phyloP scores from a whole-genome alignment of 495 filamentous ascomycete genomes.

The Apiosordaria backusii region DNA sequence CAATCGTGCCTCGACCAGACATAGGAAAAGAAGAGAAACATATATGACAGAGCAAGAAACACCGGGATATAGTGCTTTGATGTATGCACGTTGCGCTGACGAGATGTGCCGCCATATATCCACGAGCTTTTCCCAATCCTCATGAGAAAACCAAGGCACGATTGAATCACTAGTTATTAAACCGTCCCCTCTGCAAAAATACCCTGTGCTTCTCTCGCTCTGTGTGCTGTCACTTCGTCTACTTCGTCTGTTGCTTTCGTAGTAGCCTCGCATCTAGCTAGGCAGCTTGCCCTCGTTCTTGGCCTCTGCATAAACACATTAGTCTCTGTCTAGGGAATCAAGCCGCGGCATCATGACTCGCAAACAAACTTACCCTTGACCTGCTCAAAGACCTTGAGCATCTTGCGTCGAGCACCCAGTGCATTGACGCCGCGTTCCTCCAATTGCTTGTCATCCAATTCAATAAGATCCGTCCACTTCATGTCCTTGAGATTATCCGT shows the following conservation, averaged over 20 bases:
- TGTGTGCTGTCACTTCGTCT: neutral
- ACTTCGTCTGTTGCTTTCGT: neutral
- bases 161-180: neutral
- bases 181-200: neutral
- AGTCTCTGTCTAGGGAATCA: constrained; percentile 8
- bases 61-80: neutral
- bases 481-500: constrained; percentile 97
- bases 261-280: constrained; percentile 10
- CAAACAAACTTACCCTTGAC: constrained; percentile 59
- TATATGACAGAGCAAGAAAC: neutral
- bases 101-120: neutral
- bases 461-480: constrained; percentile 90
- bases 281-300: constrained; percentile 51
- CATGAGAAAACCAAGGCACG: neutral
- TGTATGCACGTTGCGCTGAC: no score
- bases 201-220: neutral
- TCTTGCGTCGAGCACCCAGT: constrained; percentile 90
- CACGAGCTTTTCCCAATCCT: neutral
- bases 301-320: constrained; percentile 24
- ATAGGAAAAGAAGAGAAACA: neutral
- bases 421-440: constrained; percentile 94
- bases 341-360: neutral
- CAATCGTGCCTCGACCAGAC: neutral
- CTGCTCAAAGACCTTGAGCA: constrained; percentile 98
- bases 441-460: constrained; percentile 88